Evolutionary conservation across 139 green algal species (phyloP).

Genomic region (Asterochloris erici): DNA sequence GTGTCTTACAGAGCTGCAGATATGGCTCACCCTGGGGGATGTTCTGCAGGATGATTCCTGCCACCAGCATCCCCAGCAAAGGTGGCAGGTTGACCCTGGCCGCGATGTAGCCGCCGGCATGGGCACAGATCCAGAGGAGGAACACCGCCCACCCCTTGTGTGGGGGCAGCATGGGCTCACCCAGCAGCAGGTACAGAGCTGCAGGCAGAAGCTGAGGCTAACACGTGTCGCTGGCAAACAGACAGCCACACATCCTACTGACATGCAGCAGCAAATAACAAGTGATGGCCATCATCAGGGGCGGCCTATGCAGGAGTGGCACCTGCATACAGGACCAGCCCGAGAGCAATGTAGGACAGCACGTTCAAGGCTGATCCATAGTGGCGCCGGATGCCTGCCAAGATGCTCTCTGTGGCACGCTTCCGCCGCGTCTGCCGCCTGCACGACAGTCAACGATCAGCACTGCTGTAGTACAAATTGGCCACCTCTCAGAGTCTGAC

Average conservation of each 20-base stretch:
- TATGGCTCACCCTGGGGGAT: constrained; percentile 17
- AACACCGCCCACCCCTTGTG: constrained; percentile 18
- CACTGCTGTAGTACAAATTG: too few species aligned
- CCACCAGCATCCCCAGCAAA: constrained; percentile 44
- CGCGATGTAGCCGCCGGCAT: constrained; percentile 9
- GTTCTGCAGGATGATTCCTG: constrained; percentile 37
- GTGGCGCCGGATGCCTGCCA: constrained; percentile 8
- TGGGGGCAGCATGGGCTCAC: constrained; percentile 15
- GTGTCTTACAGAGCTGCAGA: neutral
- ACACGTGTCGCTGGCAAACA: neutral
- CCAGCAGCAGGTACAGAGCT: constrained; percentile 21
- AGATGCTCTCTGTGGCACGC: constrained; percentile 10
- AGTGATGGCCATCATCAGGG: neutral
- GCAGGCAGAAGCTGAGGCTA: neutral
- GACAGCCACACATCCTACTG: neutral
- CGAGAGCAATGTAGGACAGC: neutral
- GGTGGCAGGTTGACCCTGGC: constrained; percentile 26
- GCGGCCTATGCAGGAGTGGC: neutral
- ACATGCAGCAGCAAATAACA: neutral
- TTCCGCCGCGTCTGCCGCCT: neutral
- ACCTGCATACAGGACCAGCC: constrained; percentile 15
- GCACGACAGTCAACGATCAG: too few species aligned
- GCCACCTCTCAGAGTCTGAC: too few species aligned
- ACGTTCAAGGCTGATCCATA: constrained; percentile 9
- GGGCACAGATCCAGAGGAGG: constrained; percentile 21